These are phyloP conservation scores for Lipomyces orientalis DNA, from an alignment of 805 yeast genomes.

Conservation along the genomic window DNA sequence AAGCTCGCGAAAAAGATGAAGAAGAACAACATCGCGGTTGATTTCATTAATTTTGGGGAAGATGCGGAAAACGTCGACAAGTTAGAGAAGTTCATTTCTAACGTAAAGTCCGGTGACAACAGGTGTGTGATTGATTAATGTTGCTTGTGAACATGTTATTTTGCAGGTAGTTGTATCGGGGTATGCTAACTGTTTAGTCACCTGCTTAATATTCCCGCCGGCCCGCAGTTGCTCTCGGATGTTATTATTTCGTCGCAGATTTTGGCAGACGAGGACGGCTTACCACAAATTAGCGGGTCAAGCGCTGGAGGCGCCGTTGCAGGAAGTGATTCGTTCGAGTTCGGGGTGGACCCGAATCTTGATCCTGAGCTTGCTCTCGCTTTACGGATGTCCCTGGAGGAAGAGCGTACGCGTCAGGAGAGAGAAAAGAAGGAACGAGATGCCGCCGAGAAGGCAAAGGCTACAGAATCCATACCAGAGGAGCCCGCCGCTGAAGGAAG, in stretches of 20 bases:
- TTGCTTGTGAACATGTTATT: neutral
- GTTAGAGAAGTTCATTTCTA: constrained; percentile 75
- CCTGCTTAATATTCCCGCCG: constrained; percentile 85
- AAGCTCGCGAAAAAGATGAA: constrained; percentile 89
- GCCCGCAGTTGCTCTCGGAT: constrained; percentile 83
- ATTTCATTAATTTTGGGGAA: constrained; percentile 91
- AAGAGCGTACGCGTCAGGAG: constrained; percentile 90
- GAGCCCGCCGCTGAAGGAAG: constrained; percentile 26
- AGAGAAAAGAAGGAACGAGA: constrained; percentile 47
- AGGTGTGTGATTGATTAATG: constrained; percentile 37
- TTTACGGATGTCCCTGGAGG: constrained; percentile 89
- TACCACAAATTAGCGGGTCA: constrained; percentile 45
- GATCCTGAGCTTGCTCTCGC: constrained; percentile 98
- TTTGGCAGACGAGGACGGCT: constrained; percentile 65
- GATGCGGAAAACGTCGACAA: constrained; percentile 75
- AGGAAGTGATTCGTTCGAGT: constrained; percentile 56
- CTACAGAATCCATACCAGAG: constrained; percentile 30
- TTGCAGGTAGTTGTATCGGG: neutral
- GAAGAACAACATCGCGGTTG: constrained; percentile 89
- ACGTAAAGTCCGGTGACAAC: constrained; percentile 71
- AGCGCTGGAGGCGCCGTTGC: constrained; percentile 53
- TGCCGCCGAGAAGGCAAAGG: constrained; percentile 20
- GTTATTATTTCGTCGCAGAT: constrained; percentile 78
- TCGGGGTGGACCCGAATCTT: constrained; percentile 83
- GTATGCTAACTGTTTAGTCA: constrained; percentile 54